Evolutionary conservation across 1,284 basidiomycete species (phyloP).

Genomic region (Puccinia polysora): DNA sequence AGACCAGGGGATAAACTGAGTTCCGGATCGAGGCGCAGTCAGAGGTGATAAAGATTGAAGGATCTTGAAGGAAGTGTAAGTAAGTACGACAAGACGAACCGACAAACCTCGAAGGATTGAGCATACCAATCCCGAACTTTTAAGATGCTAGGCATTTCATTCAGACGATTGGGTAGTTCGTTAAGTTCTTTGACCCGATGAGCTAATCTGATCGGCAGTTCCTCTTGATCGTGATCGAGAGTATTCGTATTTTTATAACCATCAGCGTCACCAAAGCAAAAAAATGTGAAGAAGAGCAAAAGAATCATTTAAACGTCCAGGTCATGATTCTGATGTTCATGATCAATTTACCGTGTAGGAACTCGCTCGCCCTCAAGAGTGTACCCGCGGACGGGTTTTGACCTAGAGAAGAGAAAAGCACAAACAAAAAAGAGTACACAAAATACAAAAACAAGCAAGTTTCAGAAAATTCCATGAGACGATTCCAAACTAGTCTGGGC

Average conservation of each 20-base stretch:
- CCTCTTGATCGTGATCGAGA: slow-evolving; percentile 59
- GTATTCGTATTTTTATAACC: neutral
- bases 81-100: neutral
- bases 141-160: slow-evolving; percentile 85
- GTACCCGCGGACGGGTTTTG: slow-evolving; percentile 83
- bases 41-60: too few species aligned
- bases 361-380: slow-evolving; percentile 75
- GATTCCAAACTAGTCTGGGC: neutral
- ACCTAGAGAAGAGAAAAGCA: slow-evolving; percentile 54
- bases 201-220: slow-evolving; percentile 86
- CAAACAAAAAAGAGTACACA: neutral
- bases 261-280: slow-evolving; percentile 6
- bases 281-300: slow-evolving; percentile 45
- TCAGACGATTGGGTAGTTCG: slow-evolving; percentile 83
- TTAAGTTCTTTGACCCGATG: slow-evolving; percentile 96
- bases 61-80: too few species aligned
- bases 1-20: too few species aligned
- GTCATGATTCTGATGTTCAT: too few species aligned
- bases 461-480: too few species aligned
- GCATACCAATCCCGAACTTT: slow-evolving; percentile 99
- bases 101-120: slow-evolving; percentile 85
- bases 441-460: neutral
- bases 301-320: neutral
- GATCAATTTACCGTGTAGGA: slow-evolving; percentile 69
- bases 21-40: too few species aligned